Base-by-base conservation (phyloP, 805 yeast genomes). In the Kluyveromyces nonfermentans region DNA sequence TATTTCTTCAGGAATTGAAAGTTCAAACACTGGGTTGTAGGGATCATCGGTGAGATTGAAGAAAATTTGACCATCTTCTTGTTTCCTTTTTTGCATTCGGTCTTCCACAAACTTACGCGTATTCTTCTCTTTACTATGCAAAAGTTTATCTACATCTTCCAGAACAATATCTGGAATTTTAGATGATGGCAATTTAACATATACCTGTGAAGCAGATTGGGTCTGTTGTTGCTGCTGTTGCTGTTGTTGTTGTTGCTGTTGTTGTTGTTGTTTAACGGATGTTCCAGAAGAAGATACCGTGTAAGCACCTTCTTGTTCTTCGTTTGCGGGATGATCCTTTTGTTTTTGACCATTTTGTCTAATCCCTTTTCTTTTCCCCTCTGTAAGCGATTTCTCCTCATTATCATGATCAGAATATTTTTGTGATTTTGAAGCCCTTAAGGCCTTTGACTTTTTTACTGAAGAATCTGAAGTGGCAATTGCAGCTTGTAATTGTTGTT, bases 91-190 rank as follows among this genome's bases (percentile, higher is more conserved):
- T 41, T 77, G 77, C 63, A 90, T 71, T 60, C 86, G 85, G 52
- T 86, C 95, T 49, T 80, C 77, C 40, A 93, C 96, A n/a, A 86
- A 94, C 44, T 80, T 75, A 49, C 80, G 80, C 48, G 89, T 81
- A 6, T 85, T 82, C 44, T 74, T 80, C 48, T 86, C 82, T 63
- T 87, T 86, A 49, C 81, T 89, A 39, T 76, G 71, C 40, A 85
- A 65, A 18, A 87, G 79, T 37, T 78, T 74, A 43, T 84, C 85
- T 9, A 88, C 89, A 5, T 95, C 85, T 19, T 84, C 81, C 47
- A 90, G 70, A 38, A 87, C 95, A 73, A 89, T 74, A 63, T 90
- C 97, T 14, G 97, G 97, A 50, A 90, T 85, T 63, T 87, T 85
- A 1, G 96, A 84, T 33, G 93, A 82, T 2, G 96, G 95, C 33